A percentile compares a stretch with the other conserved stretches of the same genome.
phyloP scores from a whole-genome alignment of 1,284 basidiomycete species.

The Moesziomyces antarcticus region DNA sequence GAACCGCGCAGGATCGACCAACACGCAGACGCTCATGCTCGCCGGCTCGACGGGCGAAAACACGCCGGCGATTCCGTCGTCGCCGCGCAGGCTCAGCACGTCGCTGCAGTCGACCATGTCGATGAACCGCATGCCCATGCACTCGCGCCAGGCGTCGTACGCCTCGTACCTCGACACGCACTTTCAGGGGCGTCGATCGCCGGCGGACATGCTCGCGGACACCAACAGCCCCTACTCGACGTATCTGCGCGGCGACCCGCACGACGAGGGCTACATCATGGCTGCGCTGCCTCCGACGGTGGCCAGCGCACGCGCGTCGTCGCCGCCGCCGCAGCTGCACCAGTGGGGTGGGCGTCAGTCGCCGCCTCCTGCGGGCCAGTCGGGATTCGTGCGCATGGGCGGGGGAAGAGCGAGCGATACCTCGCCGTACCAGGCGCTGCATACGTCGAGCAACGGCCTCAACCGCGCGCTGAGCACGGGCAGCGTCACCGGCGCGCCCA shows the following conservation, averaged over 20 bases:
- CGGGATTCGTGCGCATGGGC: conserved; percentile 57
- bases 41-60: conserved; percentile 26
- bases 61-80: conserved; percentile 19
- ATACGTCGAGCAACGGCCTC: conserved; percentile 1
- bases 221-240: conserved; percentile 46
- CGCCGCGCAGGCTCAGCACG: conserved; percentile 30
- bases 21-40: conserved; percentile 38
- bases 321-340: conserved; percentile 34
- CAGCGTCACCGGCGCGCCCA: conserved; percentile 2
- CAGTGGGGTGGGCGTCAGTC: conserved; percentile 34
- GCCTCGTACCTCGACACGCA: conserved; percentile 55
- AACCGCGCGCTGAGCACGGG: conserved; percentile 21
- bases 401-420: conserved; percentile 56
- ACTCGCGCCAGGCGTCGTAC: conserved; percentile 54
- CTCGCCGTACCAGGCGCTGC: conserved; percentile 47
- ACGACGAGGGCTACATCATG: conserved; percentile 63
- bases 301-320: conserved; percentile 17
- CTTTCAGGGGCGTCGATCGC: conserved; percentile 34
- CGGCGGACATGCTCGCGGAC: conserved; percentile 41
- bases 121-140: conserved; percentile 47
- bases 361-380: conserved; percentile 17
- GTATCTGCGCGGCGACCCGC: conserved; percentile 48
- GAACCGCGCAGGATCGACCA: conserved; percentile 21
- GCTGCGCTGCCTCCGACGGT: conserved; percentile 47
- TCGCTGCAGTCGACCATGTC: conserved; percentile 34